Percentiles rank a stretch among this genome's conserved stretches.
These are phyloP conservation scores for Haplographium delicatum DNA, from an alignment of 495 filamentous ascomycete species.

Conservation along the genomic window DNA sequence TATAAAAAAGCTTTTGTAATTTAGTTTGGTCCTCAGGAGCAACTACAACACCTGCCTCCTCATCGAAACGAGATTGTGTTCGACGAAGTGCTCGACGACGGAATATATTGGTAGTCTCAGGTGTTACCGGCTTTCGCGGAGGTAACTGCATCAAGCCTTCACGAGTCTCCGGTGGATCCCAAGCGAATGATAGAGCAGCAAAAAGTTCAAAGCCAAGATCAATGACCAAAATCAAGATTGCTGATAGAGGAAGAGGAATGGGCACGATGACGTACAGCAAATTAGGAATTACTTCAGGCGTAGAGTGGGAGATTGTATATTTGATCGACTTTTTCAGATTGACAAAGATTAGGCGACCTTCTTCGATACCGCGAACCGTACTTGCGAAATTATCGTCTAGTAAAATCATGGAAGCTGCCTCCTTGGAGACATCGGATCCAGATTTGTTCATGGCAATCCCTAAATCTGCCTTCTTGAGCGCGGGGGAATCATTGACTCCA, in stretches of 20 bases:
- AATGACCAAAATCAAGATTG: slow-evolving; percentile 35
- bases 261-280: slow-evolving; percentile 34
- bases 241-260: slow-evolving; percentile 30
- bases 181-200: slow-evolving; percentile 28
- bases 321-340: slow-evolving; percentile 58
- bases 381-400: slow-evolving; percentile 75
- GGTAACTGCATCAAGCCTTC: slow-evolving; percentile 29
- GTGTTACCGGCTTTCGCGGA: slow-evolving; percentile 30
- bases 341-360: slow-evolving; percentile 59
- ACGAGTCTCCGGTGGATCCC: slow-evolving; percentile 25
- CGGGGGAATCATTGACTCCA: slow-evolving; percentile 82
- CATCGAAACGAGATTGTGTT: slow-evolving; percentile 25
- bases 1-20: slow-evolving; percentile 17
- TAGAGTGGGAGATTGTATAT: slow-evolving; percentile 27
- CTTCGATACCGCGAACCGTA: slow-evolving; percentile 61
- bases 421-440: slow-evolving; percentile 82
- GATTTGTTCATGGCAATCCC: slow-evolving; percentile 76
- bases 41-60: slow-evolving; percentile 24
- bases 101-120: slow-evolving; percentile 26
- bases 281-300: slow-evolving; percentile 35
- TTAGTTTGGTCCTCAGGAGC: slow-evolving; percentile 21
- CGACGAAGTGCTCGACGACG: slow-evolving; percentile 25
- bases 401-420: slow-evolving; percentile 76
- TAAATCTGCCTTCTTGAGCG: slow-evolving; percentile 74
- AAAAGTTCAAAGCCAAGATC: slow-evolving; percentile 33